Base-by-base conservation (phyloP, 352 stramenopile species). In the Globisporangium polare region DNA sequence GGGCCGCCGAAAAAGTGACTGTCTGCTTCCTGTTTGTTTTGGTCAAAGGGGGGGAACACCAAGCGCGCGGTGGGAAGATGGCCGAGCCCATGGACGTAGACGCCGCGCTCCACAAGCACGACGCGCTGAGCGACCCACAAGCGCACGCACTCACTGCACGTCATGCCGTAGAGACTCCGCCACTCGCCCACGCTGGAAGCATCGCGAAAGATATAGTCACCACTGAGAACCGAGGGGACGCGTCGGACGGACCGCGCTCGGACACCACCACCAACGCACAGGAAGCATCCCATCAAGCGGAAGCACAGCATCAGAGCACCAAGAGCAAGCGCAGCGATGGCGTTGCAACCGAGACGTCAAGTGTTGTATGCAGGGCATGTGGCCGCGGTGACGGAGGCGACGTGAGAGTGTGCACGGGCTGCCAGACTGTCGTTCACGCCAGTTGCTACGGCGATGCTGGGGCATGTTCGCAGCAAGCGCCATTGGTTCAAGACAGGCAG, bases 331-430 rank as follows among this genome's bases (percentile, higher is more conserved):
- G 2, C 6, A 20, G 24, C 8, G 26, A 10, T 45, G 53, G 2
- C 5, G 12, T 3, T n/a, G 6, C 9, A 8, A 4, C 6, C 10
- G 7, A 1, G n/a, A 33, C 27, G 42, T 26, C 27, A 17, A 31
- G 17, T 8, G 8, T 3, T 8, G 7, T 17, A 8, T 67, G 61
- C 15, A 50, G 22, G 52, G 54, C 37, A 5, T 67, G 61, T 10
- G 31, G 26, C 35, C 18, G 41, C 4, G 37, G 24, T 15, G 39
- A 13, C 5, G 55, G 37, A 37, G 65, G 62, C 22, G 33, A 57
- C n/a, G 13, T 80, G 43, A 58, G 49, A 20, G 64, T 83, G 1
- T 86, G 77, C 20, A 22, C 20, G 1, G 56, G 53, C 31, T 86
- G 77, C 54, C 58, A 66, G 10, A 10, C 78, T 26, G 58, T 58